Evolutionary conservation across 805 yeast species (phyloP).

Genomic region (Kodamaea jinghongensis): DNA sequence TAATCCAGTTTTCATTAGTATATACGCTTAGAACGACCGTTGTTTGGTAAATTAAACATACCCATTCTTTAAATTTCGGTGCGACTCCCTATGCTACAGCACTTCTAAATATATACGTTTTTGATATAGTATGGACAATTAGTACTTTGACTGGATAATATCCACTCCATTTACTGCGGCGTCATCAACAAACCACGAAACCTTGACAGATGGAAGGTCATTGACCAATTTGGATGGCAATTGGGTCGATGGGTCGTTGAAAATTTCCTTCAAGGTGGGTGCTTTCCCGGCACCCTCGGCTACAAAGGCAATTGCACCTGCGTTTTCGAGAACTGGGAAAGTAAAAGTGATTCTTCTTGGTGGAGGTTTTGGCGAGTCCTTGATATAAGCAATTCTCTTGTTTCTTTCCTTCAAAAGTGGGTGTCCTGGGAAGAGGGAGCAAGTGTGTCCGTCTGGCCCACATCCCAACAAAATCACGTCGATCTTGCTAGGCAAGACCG

Average conservation of each 20-base stretch:
- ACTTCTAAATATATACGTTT: neutral
- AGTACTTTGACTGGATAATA: constrained; percentile 38
- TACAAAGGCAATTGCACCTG: constrained; percentile 65
- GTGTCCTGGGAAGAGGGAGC: constrained; percentile 90
- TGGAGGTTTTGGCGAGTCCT: constrained; percentile 92
- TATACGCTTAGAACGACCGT: neutral
- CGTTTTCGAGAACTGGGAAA: constrained; percentile 63
- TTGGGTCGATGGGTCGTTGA: constrained; percentile 45
- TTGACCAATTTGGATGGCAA: constrained; percentile 80
- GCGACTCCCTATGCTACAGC: neutral
- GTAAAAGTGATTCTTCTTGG: constrained; percentile 89
- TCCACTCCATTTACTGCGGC: constrained; percentile 69
- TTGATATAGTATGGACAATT: constrained; percentile 4
- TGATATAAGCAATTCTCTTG: constrained; percentile 58
- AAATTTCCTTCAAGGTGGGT: constrained; percentile 65
- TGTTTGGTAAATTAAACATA: neutral
- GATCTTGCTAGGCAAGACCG: constrained; percentile 50
- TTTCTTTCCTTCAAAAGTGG: constrained; percentile 53
- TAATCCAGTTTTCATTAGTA: constrained; percentile 10
- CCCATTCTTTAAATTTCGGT: neutral
- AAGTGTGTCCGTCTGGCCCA: constrained; percentile 96
- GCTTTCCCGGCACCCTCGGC: constrained; percentile 90
- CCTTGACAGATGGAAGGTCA: constrained; percentile 46
- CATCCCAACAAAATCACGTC: constrained; percentile 82
- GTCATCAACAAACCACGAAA: constrained; percentile 80